Evolutionary conservation across 2,329 filamentous ascomycete genomes (phyloP), one percentile per base, ranked within the genome.

Genomic region (Beauveria brongniartii): DNA sequence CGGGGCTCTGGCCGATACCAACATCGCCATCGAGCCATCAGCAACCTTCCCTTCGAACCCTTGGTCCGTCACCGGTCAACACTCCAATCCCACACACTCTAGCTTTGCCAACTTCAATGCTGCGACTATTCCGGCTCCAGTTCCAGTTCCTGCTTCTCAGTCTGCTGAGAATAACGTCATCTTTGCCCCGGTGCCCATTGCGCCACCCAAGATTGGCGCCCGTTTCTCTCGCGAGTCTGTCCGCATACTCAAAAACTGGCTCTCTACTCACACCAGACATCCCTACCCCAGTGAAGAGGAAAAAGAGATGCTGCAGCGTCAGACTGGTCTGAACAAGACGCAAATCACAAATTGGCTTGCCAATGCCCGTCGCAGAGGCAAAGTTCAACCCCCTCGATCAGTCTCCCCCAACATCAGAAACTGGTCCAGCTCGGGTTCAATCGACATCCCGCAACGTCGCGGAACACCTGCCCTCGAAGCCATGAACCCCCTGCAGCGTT

Each of bases 321-420:
- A 89, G 67, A 96, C 92, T 1, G 91, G 91, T 8, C 79, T 97
- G 46, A 92, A 85, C 71, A 85, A 90, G 68, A 88, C 82, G 16
- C 92, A 97, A 69, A 93, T 96, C 67, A 88, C 87, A 12, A 96
- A 95, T 71, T 96, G 92, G 92, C 84, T 96, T 52, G 92, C 92
- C 62, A 96, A 96, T 73, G 91, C 91, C 61, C 86, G 92, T 48
- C 85, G 92, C 61, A 83, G 92, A 64, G 87, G 90, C 67, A 96
- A 96, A 76, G 85, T 89, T 59, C 84, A 86, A 53, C 79, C 83
- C 2, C 85, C 84, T 52, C 81, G 87, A 64, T 85, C 84, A 34
- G 84, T 82, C 20, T 92, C 90, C 5, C 89, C 91, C 1, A 84
- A 87, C 66, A 81, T 84, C 28, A 81, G 80, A 64, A 80, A 75